Evolutionary conservation across 1,284 basidiomycete genomes (phyloP), one percentile per base, ranked within the genome.

Genomic region (Melampsora larici-populina): DNA sequence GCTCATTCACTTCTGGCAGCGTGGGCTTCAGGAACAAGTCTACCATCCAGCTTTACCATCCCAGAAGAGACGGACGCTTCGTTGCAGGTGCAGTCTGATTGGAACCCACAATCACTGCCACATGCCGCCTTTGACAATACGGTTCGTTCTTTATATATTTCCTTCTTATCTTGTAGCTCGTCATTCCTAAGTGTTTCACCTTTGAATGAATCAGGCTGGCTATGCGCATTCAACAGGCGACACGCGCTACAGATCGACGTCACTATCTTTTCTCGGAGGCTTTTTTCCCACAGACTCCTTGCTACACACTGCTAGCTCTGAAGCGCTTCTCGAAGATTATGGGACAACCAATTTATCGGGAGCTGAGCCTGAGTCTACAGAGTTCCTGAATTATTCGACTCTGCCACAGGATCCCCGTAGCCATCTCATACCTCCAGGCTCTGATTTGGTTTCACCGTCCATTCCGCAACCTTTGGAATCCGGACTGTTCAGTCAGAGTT

Each of bases 1-100:
- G 51, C 73, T 18, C 43, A 76, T 55, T 40, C n/a, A 60, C 48
- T 55, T 40, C 24, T 68, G 24, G 51, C 65, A 24, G 43, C 49
- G 18, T 68, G 65, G 73, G 73, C 65, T 29, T 18, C 65, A 29
- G 51, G 17, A 36, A 33, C 13, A 24, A 43, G 48, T 65, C 11
- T 36, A 1, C 7, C 5, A 26, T n/a, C 58, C 17, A 29, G 33
- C 5, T 43, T 43, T 6, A 33, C 51, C 13, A 7, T 51, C 13
- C 73, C 55, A 7, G 55, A 24, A 58, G 58, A 62, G 40, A 65
- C 24, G 18, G 21, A n/a, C 13, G 24, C 13, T 62, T 15, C 26
- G 24, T 33, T 9, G 33, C 6, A 64, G n/a, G 7, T 18, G n/a
- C 55, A 2, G 13, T 29, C 21, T 5, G n/a, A 58, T 24, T 13